Conservation (phyloP, 23 red algal genomes). For the Gracilaria gracilis region DNA sequence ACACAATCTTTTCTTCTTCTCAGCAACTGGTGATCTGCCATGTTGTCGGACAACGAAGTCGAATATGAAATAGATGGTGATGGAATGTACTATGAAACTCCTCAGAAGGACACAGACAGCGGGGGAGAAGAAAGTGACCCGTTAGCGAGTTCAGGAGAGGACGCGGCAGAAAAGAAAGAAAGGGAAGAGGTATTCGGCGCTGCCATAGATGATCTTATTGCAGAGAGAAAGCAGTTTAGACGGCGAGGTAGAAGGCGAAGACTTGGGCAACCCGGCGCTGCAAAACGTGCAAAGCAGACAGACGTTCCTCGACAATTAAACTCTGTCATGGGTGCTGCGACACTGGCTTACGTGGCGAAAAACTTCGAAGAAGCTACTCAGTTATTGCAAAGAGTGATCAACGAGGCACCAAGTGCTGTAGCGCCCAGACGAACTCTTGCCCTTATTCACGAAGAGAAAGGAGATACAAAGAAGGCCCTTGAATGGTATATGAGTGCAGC, state of each 20-base stretch:
- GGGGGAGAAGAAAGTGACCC: slow-evolving; percentile 70
- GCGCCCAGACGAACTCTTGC: slow-evolving; percentile 85
- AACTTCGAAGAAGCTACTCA: slow-evolving; percentile 71
- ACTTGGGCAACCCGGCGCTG: not conserved
- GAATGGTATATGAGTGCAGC: slow-evolving; percentile 84
- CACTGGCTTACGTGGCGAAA: slow-evolving; percentile 66
- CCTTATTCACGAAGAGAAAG: slow-evolving; percentile 75
- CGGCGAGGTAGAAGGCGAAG: slow-evolving; percentile 35
- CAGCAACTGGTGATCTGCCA: not conserved
- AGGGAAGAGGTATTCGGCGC: slow-evolving; percentile 68
- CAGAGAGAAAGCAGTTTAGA: slow-evolving; percentile 24
- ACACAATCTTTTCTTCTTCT: not conserved
- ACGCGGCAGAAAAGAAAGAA: slow-evolving; percentile 14
- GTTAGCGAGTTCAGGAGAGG: slow-evolving; percentile 44
- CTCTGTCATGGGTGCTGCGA: slow-evolving; percentile 84
- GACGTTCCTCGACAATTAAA: slow-evolving; percentile 78
- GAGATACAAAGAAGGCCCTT: slow-evolving; percentile 78
- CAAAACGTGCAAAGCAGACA: slow-evolving; percentile 43
- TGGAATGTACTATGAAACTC: not conserved
- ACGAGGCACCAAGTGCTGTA: slow-evolving; percentile 84
- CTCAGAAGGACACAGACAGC: not conserved
- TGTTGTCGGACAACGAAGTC: slow-evolving; percentile 24
- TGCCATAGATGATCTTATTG: slow-evolving; percentile 69
- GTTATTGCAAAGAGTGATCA: slow-evolving; percentile 63
- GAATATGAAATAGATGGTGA: slow-evolving; percentile 4